These are phyloP conservation scores for Xylaria digitata DNA, from an alignment of 2,329 filamentous ascomycete genomes.

Conservation along the genomic window DNA sequence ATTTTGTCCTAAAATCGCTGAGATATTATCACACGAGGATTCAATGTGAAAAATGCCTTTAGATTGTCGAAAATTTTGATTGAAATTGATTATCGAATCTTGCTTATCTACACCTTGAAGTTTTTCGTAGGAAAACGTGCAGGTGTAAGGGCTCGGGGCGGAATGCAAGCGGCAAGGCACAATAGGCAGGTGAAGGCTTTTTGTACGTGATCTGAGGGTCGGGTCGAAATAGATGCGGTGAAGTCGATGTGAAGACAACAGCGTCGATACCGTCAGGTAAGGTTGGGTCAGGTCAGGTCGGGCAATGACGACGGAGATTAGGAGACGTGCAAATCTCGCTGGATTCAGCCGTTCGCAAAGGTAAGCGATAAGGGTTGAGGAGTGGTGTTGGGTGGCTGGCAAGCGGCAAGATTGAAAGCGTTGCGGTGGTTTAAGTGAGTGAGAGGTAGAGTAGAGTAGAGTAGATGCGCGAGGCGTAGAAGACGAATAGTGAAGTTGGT, in stretches of 20 bases:
- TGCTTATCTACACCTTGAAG: slow-evolving; percentile 86
- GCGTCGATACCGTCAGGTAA: slow-evolving; percentile 40
- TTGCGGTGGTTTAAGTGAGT: slow-evolving; percentile 33
- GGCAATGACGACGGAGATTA: slow-evolving; percentile 42
- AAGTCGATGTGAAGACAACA: slow-evolving; percentile 49
- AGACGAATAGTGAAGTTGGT: slow-evolving; percentile 22
- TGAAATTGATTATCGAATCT: slow-evolving; percentile 61
- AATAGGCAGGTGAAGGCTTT: slow-evolving; percentile 43
- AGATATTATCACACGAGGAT: slow-evolving; percentile 33
- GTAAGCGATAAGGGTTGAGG: slow-evolving; percentile 41
- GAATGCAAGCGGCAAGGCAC: slow-evolving; percentile 52
- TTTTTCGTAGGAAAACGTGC: slow-evolving; percentile 92
- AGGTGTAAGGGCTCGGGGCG: slow-evolving; percentile 78
- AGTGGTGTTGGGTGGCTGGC: slow-evolving; percentile 32
- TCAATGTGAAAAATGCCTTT: slow-evolving; percentile 49
- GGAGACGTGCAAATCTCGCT: slow-evolving; percentile 43
- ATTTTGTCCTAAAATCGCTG: slow-evolving; percentile 64
- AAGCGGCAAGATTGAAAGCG: slow-evolving; percentile 31
- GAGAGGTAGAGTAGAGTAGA: slow-evolving; percentile 30
- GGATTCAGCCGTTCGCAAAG: slow-evolving; percentile 46
- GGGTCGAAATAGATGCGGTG: slow-evolving; percentile 46
- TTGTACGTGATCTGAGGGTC: slow-evolving; percentile 45
- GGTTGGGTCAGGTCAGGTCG: slow-evolving; percentile 40
- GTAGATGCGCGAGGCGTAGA: slow-evolving; percentile 29
- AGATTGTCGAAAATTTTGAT: slow-evolving; percentile 54